A percentile compares a stretch with the other conserved stretches of the same genome.
Conservation (phyloP, 345 rosid genomes). For the Acer campestre region DNA sequence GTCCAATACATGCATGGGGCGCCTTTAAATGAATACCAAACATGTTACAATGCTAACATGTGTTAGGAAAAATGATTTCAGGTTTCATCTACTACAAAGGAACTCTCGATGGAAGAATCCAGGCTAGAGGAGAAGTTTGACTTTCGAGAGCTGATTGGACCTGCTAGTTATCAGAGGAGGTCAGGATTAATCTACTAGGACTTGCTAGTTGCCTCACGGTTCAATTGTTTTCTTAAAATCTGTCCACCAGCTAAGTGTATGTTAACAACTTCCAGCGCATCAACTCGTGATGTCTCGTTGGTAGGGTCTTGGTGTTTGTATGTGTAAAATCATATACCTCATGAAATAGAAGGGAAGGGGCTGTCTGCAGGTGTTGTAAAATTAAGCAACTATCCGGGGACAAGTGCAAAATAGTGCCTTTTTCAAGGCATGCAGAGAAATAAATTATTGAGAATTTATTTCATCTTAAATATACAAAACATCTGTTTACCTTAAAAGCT, state of each 20-base stretch:
- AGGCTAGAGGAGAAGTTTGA: too few relatives aligned
- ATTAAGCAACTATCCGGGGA: background rate
- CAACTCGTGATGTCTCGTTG: background rate
- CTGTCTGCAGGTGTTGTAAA: background rate
- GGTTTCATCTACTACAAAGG: slow-evolving; percentile 2
- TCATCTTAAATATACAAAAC: background rate
- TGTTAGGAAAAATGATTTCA: background rate
- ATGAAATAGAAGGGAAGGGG: background rate
- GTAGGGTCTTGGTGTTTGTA: background rate
- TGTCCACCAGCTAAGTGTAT: background rate
- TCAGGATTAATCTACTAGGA: background rate
- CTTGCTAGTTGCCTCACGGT: background rate
- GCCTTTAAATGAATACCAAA: background rate
- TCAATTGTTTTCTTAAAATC: background rate
- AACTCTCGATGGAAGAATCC: too few relatives aligned
- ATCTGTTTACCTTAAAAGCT: slow-evolving; percentile 76
- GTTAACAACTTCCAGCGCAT: background rate
- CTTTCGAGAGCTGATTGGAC: too few relatives aligned
- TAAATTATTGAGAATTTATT: background rate
- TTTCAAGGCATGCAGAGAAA: background rate
- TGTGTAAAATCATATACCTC: background rate
- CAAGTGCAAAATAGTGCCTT: background rate
- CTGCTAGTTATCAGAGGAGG: background rate
- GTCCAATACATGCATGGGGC: background rate
- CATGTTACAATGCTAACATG: background rate